Evolutionary conservation across 129 eudicot species (phyloP).

Genomic region (Chrysanthemum makinoi): DNA sequence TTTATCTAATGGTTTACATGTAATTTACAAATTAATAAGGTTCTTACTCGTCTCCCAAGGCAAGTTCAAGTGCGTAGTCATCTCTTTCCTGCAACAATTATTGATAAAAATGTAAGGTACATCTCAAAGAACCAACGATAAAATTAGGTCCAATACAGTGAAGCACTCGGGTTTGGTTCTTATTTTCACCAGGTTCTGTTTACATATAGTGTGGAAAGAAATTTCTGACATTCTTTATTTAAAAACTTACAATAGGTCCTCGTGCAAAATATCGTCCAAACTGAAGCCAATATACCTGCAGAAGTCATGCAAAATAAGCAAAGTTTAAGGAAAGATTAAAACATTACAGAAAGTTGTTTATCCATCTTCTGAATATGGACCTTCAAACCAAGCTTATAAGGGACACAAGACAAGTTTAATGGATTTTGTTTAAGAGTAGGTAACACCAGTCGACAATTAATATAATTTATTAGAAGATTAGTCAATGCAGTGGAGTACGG

Average conservation of each 20-base stretch:
- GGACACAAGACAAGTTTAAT: not conserved
- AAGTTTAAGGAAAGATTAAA: not conserved
- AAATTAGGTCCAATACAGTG: not conserved
- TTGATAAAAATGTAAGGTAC: constrained; percentile 17
- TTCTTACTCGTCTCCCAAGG: constrained; percentile 89
- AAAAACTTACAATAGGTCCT: constrained; percentile 85
- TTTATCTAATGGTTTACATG: constrained; percentile 19
- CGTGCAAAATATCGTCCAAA: constrained; percentile 98
- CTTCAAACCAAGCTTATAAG: constrained; percentile 1
- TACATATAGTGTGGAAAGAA: constrained; percentile 1
- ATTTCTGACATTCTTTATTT: not conserved
- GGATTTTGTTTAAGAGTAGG: not conserved
- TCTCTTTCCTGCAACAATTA: constrained; percentile 84
- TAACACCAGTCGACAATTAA: no score
- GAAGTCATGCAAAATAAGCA: constrained; percentile 17
- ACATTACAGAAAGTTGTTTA: not conserved
- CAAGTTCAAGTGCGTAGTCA: constrained; percentile 91
- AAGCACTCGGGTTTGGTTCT: no score
- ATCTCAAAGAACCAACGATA: not conserved
- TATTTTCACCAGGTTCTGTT: not conserved
- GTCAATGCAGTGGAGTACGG: no score
- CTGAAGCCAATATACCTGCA: constrained; percentile 97
- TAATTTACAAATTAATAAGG: constrained; percentile 17
- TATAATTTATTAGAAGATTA: no score
- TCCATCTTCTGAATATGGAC: not conserved